Conservation (phyloP, 306 rosid genomes). For the Pachyrhizus erosus region DNA sequence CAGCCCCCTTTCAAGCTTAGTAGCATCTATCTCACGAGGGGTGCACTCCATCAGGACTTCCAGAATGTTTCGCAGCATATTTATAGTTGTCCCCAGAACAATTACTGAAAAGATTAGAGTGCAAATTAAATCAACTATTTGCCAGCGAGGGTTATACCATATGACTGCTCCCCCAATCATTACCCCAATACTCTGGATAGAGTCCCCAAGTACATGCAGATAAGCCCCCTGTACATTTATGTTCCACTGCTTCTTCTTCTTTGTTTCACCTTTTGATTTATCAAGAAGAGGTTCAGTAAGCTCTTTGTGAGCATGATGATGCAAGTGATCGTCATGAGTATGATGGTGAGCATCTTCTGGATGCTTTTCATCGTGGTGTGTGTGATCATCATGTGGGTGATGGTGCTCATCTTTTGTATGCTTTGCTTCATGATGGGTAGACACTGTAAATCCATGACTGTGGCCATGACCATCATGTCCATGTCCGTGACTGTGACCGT, state of each 20-base stretch:
- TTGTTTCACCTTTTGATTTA: conserved; percentile 41
- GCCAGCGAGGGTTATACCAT: conserved; percentile 76
- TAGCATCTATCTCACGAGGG: conserved; percentile 78
- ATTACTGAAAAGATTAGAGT: conserved; percentile 69
- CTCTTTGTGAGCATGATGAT: conserved; percentile 42
- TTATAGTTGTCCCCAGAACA: conserved; percentile 75
- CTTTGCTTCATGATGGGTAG: conserved; percentile 48
- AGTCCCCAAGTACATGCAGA: conserved; percentile 87
- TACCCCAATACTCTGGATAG: conserved; percentile 74
- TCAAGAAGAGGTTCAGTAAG: conserved; percentile 54
- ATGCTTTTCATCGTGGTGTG: conserved; percentile 38
- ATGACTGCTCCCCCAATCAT: conserved; percentile 84
- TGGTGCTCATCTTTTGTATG: conserved; percentile 49
- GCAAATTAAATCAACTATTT: conserved; percentile 73
- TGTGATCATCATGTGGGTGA: conserved; percentile 51
- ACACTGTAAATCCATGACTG: conserved; percentile 53
- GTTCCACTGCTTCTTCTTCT: conserved; percentile 58
- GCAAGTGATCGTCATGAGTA: conserved; percentile 38
- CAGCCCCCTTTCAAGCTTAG: conserved; percentile 64
- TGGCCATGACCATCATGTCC: conserved; percentile 49
- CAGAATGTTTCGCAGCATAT: conserved; percentile 70
- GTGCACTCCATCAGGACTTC: conserved; percentile 88
- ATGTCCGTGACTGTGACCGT: neutral
- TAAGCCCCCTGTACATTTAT: conserved; percentile 79
- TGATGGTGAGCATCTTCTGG: conserved; percentile 41